Evolutionary conservation across 495 filamentous ascomycete genomes (phyloP).

Genomic region (Penicillium paradoxum): DNA sequence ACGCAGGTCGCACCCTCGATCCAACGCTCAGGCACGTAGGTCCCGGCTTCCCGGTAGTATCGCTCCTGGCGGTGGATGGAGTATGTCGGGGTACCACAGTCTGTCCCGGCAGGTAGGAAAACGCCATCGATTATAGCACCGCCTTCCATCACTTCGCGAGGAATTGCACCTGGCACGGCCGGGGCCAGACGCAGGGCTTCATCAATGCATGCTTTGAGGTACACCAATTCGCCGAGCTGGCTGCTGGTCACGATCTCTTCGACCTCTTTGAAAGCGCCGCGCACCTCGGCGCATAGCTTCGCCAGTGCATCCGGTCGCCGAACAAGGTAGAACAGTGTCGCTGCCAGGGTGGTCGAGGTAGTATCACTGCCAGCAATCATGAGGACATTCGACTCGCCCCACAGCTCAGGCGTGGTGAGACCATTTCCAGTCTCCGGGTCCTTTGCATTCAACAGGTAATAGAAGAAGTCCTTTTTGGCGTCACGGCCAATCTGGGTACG

Average conservation of each 20-base stretch:
- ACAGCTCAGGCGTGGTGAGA: constrained; percentile 61
- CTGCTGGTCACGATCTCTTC: constrained; percentile 53
- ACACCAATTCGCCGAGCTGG: constrained; percentile 44
- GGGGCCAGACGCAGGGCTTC: constrained; percentile 63
- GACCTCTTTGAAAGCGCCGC: constrained; percentile 43
- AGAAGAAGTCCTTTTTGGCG: constrained; percentile 61
- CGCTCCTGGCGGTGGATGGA: constrained; percentile 51
- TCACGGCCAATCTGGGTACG: constrained; percentile 44
- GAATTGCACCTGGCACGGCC: constrained; percentile 52
- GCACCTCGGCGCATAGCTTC: constrained; percentile 48
- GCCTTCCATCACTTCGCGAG: constrained; percentile 52
- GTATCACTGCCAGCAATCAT: constrained; percentile 56
- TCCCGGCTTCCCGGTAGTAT: constrained; percentile 50
- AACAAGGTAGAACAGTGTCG: constrained; percentile 59
- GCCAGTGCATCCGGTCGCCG: constrained; percentile 43
- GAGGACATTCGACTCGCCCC: constrained; percentile 66
- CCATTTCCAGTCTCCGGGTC: constrained; percentile 59
- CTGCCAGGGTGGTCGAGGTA: constrained; percentile 52
- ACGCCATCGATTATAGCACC: constrained; percentile 52
- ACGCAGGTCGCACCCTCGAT: constrained; percentile 38
- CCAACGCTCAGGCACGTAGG: constrained; percentile 52
- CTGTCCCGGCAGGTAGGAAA: constrained; percentile 47
- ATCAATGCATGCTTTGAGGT: constrained; percentile 57
- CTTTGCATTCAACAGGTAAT: constrained; percentile 53
- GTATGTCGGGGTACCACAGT: constrained; percentile 51